Evolutionary conservation across 257 asterid genomes (phyloP).

Genomic region (Nicotiana knightiana): DNA sequence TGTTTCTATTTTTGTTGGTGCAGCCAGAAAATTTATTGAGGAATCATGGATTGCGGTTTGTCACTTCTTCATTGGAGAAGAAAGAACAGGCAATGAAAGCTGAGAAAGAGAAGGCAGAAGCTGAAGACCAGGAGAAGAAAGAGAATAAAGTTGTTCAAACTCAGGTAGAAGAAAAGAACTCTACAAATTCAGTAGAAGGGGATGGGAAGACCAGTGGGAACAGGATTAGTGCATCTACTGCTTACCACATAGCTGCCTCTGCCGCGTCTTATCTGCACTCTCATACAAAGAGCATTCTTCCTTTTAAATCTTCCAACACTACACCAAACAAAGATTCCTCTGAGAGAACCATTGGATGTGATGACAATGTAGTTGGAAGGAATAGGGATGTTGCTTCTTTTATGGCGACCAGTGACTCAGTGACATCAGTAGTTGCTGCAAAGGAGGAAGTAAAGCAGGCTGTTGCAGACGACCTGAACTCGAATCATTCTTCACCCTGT

Average conservation of each 20-base stretch:
- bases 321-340: slow-evolving; percentile 15
- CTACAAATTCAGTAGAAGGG: slow-evolving; percentile 16
- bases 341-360: slow-evolving; percentile 14
- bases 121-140: slow-evolving; percentile 26
- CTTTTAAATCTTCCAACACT: slow-evolving; percentile 42
- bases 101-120: slow-evolving; percentile 47
- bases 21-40: slow-evolving; percentile 70
- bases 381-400: slow-evolving; percentile 59
- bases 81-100: slow-evolving; percentile 51
- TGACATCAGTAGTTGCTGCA: slow-evolving; percentile 93
- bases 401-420: slow-evolving; percentile 83
- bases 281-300: slow-evolving; percentile 68
- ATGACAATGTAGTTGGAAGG: slow-evolving; percentile 19
- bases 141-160: slow-evolving; percentile 19
- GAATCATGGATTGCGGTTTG: slow-evolving; percentile 43
- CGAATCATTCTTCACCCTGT: slow-evolving; percentile 70
- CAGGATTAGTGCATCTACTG: slow-evolving; percentile 47
- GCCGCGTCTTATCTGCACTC: slow-evolving; percentile 93
- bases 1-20: slow-evolving; percentile 10
- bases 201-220: slow-evolving; percentile 26
- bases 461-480: slow-evolving; percentile 89
- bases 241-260: slow-evolving; percentile 86
- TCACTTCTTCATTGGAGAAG: slow-evolving; percentile 84
- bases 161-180: slow-evolving; percentile 17
- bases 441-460: slow-evolving; percentile 97